Evolutionary conservation across 2,329 filamentous ascomycete species (phyloP), one percentile per base, ranked within the genome.

Genomic region (Phyllosticta citriasiana): DNA sequence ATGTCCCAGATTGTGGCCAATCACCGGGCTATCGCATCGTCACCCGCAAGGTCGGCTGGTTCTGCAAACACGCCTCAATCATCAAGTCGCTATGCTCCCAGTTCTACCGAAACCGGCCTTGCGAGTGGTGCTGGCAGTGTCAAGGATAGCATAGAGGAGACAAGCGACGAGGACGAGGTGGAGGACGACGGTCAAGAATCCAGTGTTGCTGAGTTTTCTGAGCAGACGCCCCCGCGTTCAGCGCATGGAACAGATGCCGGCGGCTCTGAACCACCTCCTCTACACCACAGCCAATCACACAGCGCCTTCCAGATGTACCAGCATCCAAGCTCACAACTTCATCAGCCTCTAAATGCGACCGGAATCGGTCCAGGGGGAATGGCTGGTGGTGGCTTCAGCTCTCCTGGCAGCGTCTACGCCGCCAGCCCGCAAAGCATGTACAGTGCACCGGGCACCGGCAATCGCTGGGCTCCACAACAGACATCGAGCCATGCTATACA

Each of bases 61-160:
- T 57, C 60, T 16, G 40, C 53, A 14, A 57, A 57, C 52, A 62
- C 60, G 6, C 60, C 60, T 10, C 60, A 56, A 10, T 57, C 55
- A 3, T 52, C 52, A 2, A 62, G 60, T 51, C 60, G 60, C 1
- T 62, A 62, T 27, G 60, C 60, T 16, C 35, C 60, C 3, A 55
- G 52, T n/a, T 24, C 52, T 9, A 25, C 26, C 35, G 59, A 57
- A 19, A 55, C 54, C 22, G 59, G 54, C 22, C 52, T 53, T 10
- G 54, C 47, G 9, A 57, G 55, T 33, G 55, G 51, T n/a, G 25
- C 60, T 25, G 60, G 55, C n/a, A 62, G 60, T 24, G 60, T 62
- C 22, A 62, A 62, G 19, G 60, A 56, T n/a, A 62, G 60, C 25
- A 58, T 62, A 16, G 60, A 62, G 26, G 60, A 57, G 60, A 58